Conservation (phyloP, 495 filamentous ascomycete species). For the Lasiosphaeria miniovina region DNA sequence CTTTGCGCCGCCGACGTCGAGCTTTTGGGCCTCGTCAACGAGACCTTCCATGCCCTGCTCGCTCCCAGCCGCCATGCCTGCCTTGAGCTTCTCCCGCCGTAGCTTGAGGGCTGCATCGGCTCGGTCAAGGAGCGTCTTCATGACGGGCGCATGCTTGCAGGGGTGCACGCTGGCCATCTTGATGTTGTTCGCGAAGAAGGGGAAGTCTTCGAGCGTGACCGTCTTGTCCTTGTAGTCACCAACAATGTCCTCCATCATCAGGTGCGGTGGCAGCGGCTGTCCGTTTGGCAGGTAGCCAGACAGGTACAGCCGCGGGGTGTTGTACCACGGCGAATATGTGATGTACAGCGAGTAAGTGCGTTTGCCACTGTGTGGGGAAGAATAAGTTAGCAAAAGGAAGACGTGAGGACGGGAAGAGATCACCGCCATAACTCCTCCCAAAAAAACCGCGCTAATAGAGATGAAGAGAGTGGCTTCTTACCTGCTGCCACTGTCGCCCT, state of each 20-base stretch:
- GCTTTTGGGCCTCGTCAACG: constrained; percentile 58
- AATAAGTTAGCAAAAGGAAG: constrained; percentile 6
- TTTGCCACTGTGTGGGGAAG: constrained; percentile 55
- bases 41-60: constrained; percentile 55
- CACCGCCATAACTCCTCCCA: not conserved
- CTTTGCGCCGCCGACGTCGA: constrained; percentile 41
- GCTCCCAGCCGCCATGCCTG: constrained; percentile 40
- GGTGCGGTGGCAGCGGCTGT: constrained; percentile 77
- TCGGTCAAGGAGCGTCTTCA: constrained; percentile 96
- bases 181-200: constrained; percentile 76
- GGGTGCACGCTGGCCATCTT: constrained; percentile 98
- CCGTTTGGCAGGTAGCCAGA: constrained; percentile 82
- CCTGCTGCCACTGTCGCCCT: constrained; percentile 60
- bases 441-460: not conserved
- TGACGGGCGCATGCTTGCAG: constrained; percentile 87
- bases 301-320: constrained; percentile 92
- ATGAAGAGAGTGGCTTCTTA: constrained; percentile 44
- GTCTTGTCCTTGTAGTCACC: constrained; percentile 99
- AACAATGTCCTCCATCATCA: constrained; percentile 99
- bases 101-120: constrained; percentile 91
- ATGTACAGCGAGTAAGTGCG: constrained; percentile 98
- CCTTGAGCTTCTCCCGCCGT: constrained; percentile 73
- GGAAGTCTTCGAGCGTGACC: constrained; percentile 96
- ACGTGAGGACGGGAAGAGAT: not conserved
- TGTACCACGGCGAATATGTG: constrained; percentile 93